Conservation (phyloP, 1,139 yeast species). For the Ashbya aceris region DNA sequence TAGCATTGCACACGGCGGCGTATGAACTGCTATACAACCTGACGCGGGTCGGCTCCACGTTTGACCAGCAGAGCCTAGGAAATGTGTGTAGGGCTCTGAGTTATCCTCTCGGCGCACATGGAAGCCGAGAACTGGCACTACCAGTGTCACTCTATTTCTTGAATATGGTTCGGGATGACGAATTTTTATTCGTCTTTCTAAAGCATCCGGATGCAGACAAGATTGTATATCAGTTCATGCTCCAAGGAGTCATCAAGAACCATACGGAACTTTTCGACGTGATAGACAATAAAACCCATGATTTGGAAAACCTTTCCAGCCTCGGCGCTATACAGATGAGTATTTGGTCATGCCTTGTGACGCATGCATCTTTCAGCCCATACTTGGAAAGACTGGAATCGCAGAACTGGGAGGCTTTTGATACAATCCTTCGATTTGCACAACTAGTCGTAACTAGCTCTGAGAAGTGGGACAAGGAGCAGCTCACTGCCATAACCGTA, state of each 20-base stretch:
- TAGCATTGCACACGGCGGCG: constrained; percentile 14
- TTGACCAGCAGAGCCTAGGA: constrained; percentile 14
- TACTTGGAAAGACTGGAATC: constrained; percentile 24
- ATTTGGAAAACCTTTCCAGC: constrained; percentile 13
- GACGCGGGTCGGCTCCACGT: constrained; percentile 12
- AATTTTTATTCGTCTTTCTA: constrained; percentile 22
- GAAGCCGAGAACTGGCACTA: constrained; percentile 10
- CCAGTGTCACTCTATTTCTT: constrained; percentile 19
- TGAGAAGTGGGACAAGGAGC: constrained; percentile 45
- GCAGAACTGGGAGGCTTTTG: constrained; percentile 13
- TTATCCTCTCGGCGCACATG: constrained; percentile 16
- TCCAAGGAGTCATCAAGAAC: constrained; percentile 12
- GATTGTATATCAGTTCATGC: constrained; percentile 16
- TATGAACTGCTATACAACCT: constrained; percentile 23
- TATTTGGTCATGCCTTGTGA: constrained; percentile 18
- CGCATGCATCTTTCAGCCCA: constrained; percentile 33
- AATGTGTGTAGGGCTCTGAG: constrained; percentile 13
- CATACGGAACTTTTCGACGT: constrained; percentile 13
- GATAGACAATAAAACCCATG: constrained; percentile 4
- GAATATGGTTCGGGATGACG: constrained; percentile 21
- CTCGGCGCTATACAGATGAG: constrained; percentile 17
- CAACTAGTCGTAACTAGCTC: constrained; percentile 42
- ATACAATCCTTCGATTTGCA: constrained; percentile 28
- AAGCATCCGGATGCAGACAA: constrained; percentile 13
- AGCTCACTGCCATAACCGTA: constrained; percentile 42